Percentiles rank a stretch among this genome's conserved stretches.
Conservation (phyloP, 2,329 filamentous ascomycete species). For the Fusarium verrucosum region DNA sequence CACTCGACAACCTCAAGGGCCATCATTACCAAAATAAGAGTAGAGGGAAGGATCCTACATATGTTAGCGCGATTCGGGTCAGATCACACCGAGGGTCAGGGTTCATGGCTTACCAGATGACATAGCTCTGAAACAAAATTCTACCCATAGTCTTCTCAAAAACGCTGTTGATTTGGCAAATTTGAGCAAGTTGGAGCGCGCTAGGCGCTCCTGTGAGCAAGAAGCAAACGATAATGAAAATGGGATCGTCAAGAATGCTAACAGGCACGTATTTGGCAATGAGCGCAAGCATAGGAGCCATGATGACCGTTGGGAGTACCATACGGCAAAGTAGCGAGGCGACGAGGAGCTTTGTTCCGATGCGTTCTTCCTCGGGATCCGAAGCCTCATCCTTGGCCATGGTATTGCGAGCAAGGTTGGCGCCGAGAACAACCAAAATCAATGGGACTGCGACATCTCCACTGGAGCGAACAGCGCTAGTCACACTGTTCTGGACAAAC, state of each 20-base stretch:
- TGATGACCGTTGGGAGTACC: conserved; percentile 89
- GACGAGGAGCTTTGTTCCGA: conserved; percentile 80
- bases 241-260: conserved; percentile 95
- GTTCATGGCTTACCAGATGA: conserved; percentile 78
- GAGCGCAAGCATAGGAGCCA: conserved; percentile 88
- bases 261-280: conserved; percentile 90
- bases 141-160: conserved; percentile 95
- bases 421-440: conserved; percentile 93
- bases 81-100: conserved; percentile 18
- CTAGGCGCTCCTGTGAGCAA: conserved; percentile 92
- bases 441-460: conserved; percentile 93
- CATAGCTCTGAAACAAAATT: conserved; percentile 86
- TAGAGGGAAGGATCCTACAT: conserved; percentile 88
- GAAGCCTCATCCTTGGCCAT: conserved; percentile 71
- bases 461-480: conserved; percentile 83
- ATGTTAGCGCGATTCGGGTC: conserved; percentile 43
- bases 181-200: conserved; percentile 93
- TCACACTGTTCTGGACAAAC: conserved; percentile 92
- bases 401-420: conserved; percentile 93
- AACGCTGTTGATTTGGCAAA: conserved; percentile 97
- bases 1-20: conserved; percentile 94
- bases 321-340: conserved; percentile 89
- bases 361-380: conserved; percentile 74
- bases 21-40: conserved; percentile 87
- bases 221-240: conserved; percentile 98